These are phyloP conservation scores for Cucumis cinereus DNA, from an alignment of 306 rosid genomes.

Conservation along the genomic window DNA sequence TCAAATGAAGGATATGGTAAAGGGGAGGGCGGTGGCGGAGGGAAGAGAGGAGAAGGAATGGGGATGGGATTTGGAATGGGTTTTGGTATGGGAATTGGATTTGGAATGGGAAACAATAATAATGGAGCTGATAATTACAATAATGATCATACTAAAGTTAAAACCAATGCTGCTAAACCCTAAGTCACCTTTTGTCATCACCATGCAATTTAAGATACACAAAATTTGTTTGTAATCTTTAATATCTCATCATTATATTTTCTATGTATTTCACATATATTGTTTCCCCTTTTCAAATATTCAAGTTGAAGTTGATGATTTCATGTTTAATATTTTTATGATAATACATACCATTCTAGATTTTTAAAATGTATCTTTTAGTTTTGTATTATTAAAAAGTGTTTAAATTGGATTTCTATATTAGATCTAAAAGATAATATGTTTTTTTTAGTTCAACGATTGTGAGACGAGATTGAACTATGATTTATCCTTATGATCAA, in stretches of 20 bases:
- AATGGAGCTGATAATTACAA: background rate
- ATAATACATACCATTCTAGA: background rate
- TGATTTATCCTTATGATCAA: too few relatives aligned
- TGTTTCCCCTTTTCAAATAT: background rate
- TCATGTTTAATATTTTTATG: background rate
- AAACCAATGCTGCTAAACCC: background rate
- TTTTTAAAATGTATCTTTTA: too few relatives aligned
- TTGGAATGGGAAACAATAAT: background rate
- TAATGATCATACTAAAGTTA: background rate
- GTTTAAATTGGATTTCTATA: too few relatives aligned
- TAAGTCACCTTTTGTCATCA: background rate
- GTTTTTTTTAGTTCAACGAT: too few relatives aligned
- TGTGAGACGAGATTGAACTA: too few relatives aligned
- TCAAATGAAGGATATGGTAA: background rate
- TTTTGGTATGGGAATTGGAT: background rate
- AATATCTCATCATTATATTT: background rate
- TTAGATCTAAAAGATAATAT: too few relatives aligned
- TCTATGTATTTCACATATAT: background rate
- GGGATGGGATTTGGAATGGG: slow-evolving; percentile 5
- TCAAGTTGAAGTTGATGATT: background rate
- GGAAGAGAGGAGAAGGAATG: background rate
- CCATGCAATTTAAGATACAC: background rate
- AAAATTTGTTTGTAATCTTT: background rate
- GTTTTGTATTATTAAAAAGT: too few relatives aligned
- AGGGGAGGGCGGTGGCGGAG: background rate